Percentiles rank a stretch among this genome's conserved stretches.
These are phyloP conservation scores for Bacidia gigantensis DNA, from an alignment of 495 filamentous ascomycete genomes.

Conservation along the genomic window DNA sequence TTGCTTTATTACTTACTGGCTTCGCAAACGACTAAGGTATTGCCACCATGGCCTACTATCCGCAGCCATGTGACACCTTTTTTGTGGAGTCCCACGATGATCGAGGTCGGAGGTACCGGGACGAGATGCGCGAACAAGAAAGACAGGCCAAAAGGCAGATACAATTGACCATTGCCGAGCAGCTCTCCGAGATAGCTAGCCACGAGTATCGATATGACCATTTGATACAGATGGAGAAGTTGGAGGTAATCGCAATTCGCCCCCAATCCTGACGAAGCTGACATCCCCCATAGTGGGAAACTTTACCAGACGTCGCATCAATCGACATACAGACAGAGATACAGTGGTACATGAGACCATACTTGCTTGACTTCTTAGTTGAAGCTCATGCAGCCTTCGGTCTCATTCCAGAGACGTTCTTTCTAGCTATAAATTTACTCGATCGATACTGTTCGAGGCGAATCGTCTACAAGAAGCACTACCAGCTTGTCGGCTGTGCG, in stretches of 20 bases:
- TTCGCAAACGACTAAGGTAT: neutral
- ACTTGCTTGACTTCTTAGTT: constrained; percentile 94
- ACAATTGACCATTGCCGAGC: constrained; percentile 73
- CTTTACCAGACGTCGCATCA: constrained; percentile 85
- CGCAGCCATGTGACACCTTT: constrained; percentile 57
- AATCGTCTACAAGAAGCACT: constrained; percentile 99
- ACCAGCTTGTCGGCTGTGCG: constrained; percentile 93
- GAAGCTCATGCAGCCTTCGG: constrained; percentile 94
- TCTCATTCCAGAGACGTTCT: constrained; percentile 84
- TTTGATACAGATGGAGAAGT: constrained; percentile 80
- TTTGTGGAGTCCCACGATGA: constrained; percentile 79
- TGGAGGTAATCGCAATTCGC: constrained; percentile 55
- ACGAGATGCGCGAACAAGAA: constrained; percentile 28
- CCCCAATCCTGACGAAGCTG: constrained; percentile 17
- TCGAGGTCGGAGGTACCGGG: constrained; percentile 24
- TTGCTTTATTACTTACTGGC: neutral
- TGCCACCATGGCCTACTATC: constrained; percentile 61
- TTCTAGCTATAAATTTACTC: constrained; percentile 90
- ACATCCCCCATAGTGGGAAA: constrained; percentile 51
- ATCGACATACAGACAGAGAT: constrained; percentile 99
- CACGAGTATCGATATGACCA: constrained; percentile 91
- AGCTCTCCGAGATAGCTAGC: constrained; percentile 65
- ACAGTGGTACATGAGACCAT: constrained; percentile 98
- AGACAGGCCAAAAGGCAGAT: constrained; percentile 63
- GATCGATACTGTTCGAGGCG: constrained; percentile 95